These are phyloP conservation scores for Talaromyces ruber DNA, from an alignment of 495 filamentous ascomycete genomes.

Conservation along the genomic window DNA sequence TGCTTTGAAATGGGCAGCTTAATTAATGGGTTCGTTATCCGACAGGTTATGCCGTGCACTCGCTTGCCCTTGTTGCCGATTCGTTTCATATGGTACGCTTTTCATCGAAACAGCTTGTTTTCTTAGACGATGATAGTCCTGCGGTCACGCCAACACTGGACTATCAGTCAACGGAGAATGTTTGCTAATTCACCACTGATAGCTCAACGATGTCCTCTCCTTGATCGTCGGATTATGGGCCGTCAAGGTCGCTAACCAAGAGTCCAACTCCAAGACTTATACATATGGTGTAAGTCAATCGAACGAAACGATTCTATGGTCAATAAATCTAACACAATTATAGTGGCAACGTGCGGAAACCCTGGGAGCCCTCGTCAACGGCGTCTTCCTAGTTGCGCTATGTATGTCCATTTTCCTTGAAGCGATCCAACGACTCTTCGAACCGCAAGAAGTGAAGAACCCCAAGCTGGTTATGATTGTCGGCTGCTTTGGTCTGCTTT, in stretches of 20 bases:
- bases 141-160: background rate
- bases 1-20: background rate
- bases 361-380: conserved; percentile 88
- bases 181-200: conserved; percentile 13
- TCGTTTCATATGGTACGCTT: conserved; percentile 89
- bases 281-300: conserved; percentile 74
- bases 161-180: background rate
- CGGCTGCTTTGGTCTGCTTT: conserved; percentile 75
- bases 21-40: conserved; percentile 9
- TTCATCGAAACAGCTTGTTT: conserved; percentile 1
- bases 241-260: conserved; percentile 71
- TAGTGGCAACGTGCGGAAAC: conserved; percentile 98
- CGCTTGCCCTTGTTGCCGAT: conserved; percentile 89
- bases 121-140: background rate
- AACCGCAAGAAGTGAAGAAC: conserved; percentile 76
- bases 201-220: conserved; percentile 92
- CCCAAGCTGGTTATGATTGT: conserved; percentile 81
- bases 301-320: conserved; percentile 4
- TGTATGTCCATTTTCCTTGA: conserved; percentile 95
- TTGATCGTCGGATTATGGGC: conserved; percentile 91
- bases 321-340: conserved; percentile 20
- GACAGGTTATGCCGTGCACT: conserved; percentile 70
- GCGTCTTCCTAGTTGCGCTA: conserved; percentile 91
- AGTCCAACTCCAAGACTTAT: conserved; percentile 75
- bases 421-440: conserved; percentile 79